Evolutionary conservation across 2,329 filamentous ascomycete species (phyloP), one percentile per base, ranked within the genome.

Genomic region (Fusarium coicis): DNA sequence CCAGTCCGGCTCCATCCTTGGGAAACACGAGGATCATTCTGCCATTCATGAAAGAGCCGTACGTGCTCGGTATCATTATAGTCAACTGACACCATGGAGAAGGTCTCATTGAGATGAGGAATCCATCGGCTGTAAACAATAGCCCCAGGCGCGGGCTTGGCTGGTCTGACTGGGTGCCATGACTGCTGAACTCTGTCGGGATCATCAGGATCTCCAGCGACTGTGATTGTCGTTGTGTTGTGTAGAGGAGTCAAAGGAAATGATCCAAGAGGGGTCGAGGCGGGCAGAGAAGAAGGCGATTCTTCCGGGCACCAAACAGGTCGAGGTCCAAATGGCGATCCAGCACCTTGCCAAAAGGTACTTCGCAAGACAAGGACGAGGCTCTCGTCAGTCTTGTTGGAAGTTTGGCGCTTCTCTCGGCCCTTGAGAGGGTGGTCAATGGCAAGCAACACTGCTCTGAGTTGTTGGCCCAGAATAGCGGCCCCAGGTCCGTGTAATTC

Each of bases 1-100:
- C 93, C 93, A 3, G 91, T 93, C 83, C 93, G 90, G 78, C 94
- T 93, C 93, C 93, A 95, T 8, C 93, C 93, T 77, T 92, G 89
- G 8, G 92, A 92, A 37, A 96, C 93, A 56, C 93, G 91, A 58
- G 93, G 93, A 78, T 95, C 93, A 78, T 96, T 96, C 82, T 95
- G 93, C 93, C 93, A 96, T 63, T 86, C 86, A 81, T 95, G 91
- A 85, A 96, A 95, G 10, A 94, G 85, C 21, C 85, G 83, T 56
- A 95, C 82, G 81, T 96, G 93, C 76, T 89, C 85, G 3, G 84
- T 78, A 76, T 93, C 84, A 37, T 86, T 78, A 81, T 89, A 93
- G 80, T 95, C 91, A 3, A 96, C 86, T 16, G 89, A 90, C n/a
- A 93, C 86, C 85, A 95, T 92, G 68, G 91, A 93, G 80, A 95